Evolutionary conservation across 352 stramenopile genomes (phyloP), one percentile per base, ranked within the genome.

Genomic region (Elongisporangium prolatum): DNA sequence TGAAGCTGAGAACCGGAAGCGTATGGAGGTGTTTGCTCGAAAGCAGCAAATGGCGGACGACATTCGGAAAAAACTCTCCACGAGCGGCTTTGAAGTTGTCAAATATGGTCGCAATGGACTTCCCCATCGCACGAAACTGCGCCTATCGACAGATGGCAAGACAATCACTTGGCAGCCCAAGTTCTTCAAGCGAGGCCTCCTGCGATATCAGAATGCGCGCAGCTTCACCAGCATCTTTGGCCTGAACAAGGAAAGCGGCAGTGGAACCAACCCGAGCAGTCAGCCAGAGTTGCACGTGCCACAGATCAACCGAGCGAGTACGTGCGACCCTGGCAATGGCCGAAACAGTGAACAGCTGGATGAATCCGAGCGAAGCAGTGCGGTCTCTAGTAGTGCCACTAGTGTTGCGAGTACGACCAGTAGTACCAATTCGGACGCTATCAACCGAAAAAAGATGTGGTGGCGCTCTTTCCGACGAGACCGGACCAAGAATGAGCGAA

Each of bases 41-140:
- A 80, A 85, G 53, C 77, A 91, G 51, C 66, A 87, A 25, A 68
- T 78, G 48, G 84, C 84, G 18, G 80, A 85, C 16, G 64, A 60
- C 1, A 86, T 93, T 51, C 80, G 76, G 21, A 88, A 85, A 56
- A 84, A 88, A 48, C 76, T 94, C 9, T 72, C 72, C 7, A 89
- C 81, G 63, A 76, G 70, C 18, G 80, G 83, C 7, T 88, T 92
- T 34, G 72, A 88, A 24, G 80, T 84, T 2, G 69, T 95, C 60
- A 95, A 95, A 60, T 90, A 95, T 57, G 83, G 84, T 16, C 82
- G 84, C 57, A 86, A 91, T 22, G 85, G 85, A 0, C 60, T 90
- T 21, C 81, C 81, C 6, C 81, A 93, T 53, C 81, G 80, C 22
- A 95, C 85, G 0, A 89, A 89, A 53, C 63, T 95, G 22, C 72